Base-by-base conservation (phyloP, 139 green algal genomes). In the Yamagishiella unicocca region DNA sequence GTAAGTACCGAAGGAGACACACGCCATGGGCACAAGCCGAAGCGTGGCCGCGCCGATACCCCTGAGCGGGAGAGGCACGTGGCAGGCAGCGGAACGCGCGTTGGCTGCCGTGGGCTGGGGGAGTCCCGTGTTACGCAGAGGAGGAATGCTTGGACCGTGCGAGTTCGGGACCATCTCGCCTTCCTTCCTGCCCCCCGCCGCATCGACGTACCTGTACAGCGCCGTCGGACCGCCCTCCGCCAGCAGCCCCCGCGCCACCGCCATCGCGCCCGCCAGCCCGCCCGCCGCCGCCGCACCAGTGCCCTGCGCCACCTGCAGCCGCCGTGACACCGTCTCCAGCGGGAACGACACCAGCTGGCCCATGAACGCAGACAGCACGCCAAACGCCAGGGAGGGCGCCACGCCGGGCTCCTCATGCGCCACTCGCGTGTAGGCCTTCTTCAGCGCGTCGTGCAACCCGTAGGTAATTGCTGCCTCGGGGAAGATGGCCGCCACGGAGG, bases 391-490 rank as follows among this genome's bases (percentile, higher is more conserved):
- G 9, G 82, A 89, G 9, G 84, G 68, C 25, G 83, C 62, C 35
- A 97, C 91, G 29, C 90, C 90, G 4, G 93, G 88, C 77, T 96
- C 91, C 12, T 83, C n/a, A 35, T 88, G 55, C 17, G 68, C 37
- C 0, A 81, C 19, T 19, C 67, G 66, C 2, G 40, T 73, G 84
- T 96, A 95, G 0, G 29, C 54, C 64, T 85, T 87, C 82, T 96
- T 97, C 31, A 98, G 91, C 31, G 95, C 62, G 90, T 98, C 96
- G 76, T 96, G 97, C 68, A 85, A 37, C 72, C 95, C 96, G 66
- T 98, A 98, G 12, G 93, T 96, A 67, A 98, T 95, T 25, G 96
- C 96, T 4, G 96, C 96, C 74, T 98, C 96, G 0, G 96, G 96
- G 22, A 97, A 89, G 87, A 98, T 98, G 9, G 90, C 95, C 9